Conservation (phyloP, 345 rosid species). For the Euclidium syriacum region DNA sequence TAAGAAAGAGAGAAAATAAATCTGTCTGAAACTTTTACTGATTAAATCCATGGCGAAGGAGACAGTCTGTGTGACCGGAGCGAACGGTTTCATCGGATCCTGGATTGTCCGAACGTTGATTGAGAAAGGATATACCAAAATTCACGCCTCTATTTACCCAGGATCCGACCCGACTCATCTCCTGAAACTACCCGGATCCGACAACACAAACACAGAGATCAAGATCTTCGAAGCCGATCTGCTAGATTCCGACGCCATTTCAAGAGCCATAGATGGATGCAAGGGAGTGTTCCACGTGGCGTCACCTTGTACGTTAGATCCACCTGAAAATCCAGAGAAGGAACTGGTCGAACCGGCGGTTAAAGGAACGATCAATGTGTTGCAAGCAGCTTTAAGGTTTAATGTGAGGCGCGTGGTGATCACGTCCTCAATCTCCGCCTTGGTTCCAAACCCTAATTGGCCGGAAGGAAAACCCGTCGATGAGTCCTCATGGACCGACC, state of each 20-base stretch:
- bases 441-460: constrained; percentile 76
- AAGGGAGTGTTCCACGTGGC: constrained; percentile 87
- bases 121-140: constrained; percentile 45
- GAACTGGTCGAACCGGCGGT: constrained; percentile 75
- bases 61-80: constrained; percentile 76
- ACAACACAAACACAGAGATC: constrained; percentile 23
- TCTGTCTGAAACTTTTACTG: neutral
- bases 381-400: constrained; percentile 49
- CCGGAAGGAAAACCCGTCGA: constrained; percentile 40
- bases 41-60: constrained; percentile 31
- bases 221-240: constrained; percentile 54
- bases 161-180: constrained; percentile 55
- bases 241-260: constrained; percentile 49
- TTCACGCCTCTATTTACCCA: constrained; percentile 61
- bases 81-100: constrained; percentile 79
- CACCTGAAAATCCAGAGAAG: constrained; percentile 50
- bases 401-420: constrained; percentile 70
- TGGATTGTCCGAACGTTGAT: constrained; percentile 60
- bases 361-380: constrained; percentile 67
- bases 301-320: constrained; percentile 74
- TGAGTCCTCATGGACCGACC: constrained; percentile 80
- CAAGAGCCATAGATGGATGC: constrained; percentile 60
- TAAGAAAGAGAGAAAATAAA: neutral
- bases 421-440: constrained; percentile 74
- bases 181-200: constrained; percentile 38